Percentiles rank a stretch among this genome's conserved stretches.
These are phyloP conservation scores for Xylogone sp. DNA, from an alignment of 2,329 filamentous ascomycete species.

Conservation along the genomic window DNA sequence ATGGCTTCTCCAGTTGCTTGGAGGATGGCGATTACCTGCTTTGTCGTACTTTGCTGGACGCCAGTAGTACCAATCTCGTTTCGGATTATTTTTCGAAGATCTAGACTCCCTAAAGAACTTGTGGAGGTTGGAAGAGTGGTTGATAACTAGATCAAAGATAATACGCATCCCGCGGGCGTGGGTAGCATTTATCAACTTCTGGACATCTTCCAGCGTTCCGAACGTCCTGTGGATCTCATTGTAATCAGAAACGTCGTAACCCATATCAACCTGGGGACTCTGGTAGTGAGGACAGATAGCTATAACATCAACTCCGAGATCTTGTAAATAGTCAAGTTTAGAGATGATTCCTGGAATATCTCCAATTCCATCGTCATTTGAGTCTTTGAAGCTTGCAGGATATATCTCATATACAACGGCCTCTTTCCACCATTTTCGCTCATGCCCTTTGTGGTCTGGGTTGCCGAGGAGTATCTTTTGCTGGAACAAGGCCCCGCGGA, in stretches of 20 bases:
- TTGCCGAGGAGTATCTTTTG: no score
- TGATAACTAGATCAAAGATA: conserved; percentile 70
- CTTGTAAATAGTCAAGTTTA: conserved; percentile 58
- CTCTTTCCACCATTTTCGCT: conserved; percentile 40
- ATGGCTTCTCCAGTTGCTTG: conserved; percentile 40
- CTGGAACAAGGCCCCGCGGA: no score
- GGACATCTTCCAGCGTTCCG: conserved; percentile 64
- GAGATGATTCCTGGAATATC: conserved; percentile 60
- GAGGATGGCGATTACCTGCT: conserved; percentile 31
- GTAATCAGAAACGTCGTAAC: conserved; percentile 71
- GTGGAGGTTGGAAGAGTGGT: conserved; percentile 57
- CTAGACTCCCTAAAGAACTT: conserved; percentile 55
- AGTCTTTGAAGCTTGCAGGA: conserved; percentile 54
- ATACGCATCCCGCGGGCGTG: conserved; percentile 61
- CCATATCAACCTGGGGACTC: conserved; percentile 65
- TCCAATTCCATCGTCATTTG: conserved; percentile 56
- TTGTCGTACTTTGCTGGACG: conserved; percentile 31
- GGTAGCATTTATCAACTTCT: conserved; percentile 55
- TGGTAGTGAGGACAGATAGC: conserved; percentile 67
- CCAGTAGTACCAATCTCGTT: conserved; percentile 66
- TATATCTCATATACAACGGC: conserved; percentile 53
- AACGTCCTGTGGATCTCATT: conserved; percentile 62
- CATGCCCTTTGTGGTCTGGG: no score
- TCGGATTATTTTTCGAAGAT: conserved; percentile 41
- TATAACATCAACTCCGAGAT: conserved; percentile 58